A percentile compares a stretch with the other conserved stretches of the same genome.
These are phyloP conservation scores for Apiospora saccharicola DNA, from an alignment of 2,329 filamentous ascomycete species.

Conservation along the genomic window DNA sequence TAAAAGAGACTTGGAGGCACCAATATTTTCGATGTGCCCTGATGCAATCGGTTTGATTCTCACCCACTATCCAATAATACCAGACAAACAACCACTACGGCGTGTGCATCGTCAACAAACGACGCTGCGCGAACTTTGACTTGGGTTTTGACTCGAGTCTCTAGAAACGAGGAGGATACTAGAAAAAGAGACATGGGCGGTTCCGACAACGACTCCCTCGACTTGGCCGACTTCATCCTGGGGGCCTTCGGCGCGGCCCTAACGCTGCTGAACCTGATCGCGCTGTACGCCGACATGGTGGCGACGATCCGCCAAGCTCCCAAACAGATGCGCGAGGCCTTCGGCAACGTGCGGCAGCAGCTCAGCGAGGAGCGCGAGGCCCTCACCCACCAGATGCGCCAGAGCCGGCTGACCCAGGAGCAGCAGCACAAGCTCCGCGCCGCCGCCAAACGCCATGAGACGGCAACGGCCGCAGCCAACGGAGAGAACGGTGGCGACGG, in stretches of 20 bases:
- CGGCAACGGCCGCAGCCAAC: not conserved
- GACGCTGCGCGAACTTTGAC: not conserved
- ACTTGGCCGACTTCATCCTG: constrained; percentile 28
- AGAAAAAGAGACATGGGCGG: not conserved
- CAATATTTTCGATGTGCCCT: not conserved
- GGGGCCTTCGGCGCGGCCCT: constrained; percentile 28
- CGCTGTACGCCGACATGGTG: constrained; percentile 31
- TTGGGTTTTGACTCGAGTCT: not conserved
- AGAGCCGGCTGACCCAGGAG: constrained; percentile 24
- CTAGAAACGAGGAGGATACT: not conserved
- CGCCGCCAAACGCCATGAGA: not conserved
- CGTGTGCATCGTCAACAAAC: not conserved
- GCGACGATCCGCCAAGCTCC: constrained; percentile 31
- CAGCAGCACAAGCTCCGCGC: not conserved
- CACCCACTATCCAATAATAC: not conserved
- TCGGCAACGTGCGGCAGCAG: constrained; percentile 32
- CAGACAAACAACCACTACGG: not conserved
- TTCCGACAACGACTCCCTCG: constrained; percentile 22
- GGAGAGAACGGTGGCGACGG: too few species aligned
- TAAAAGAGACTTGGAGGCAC: constrained; percentile 7
- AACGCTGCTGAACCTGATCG: constrained; percentile 32
- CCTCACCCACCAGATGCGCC: constrained; percentile 32
- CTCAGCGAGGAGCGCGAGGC: constrained; percentile 33
- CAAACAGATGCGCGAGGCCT: constrained; percentile 29
- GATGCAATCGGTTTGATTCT: not conserved